Base-by-base conservation (phyloP, 345 rosid species). In the Hirschfeldia incana region DNA sequence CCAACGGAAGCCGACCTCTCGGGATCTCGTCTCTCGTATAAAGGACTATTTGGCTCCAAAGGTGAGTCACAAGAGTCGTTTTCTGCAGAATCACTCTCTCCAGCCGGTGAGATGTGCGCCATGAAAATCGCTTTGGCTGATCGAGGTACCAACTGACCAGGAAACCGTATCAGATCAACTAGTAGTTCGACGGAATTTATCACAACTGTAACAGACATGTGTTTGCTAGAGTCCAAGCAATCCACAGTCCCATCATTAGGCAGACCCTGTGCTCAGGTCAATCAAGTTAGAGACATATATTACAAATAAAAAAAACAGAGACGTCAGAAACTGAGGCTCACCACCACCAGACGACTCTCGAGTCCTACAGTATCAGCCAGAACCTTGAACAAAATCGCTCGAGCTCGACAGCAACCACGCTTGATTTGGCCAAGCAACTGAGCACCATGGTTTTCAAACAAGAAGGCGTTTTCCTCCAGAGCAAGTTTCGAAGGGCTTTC, bases 1-100 rank as follows among this genome's bases (percentile, higher is more conserved):
- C 6, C 5, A 59, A 75, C 34, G 72, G 71, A 70, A 59, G 71
- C 87, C 65, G 37, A 91, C 97, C 94, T 89, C 82, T 91, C 97
- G 80, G 87, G 80, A 79, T 92, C 98, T 75, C 83, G 65, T 84
- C 91, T 86, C 77, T 94, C 97, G 83, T 90, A 92, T 53, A 94
- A 82, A 74, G 98, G 98, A 87, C 98, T 94, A 72, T 96, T 96
- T 72, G 98, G 99, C 87, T 96, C 99, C 58, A 96, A 85, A 10
- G 97, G 99, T 70, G 99, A 93, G 80, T 93, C 99, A 76, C 99
- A 96, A 26, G 98, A 96, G 86, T 96, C 99, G 79, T 96, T 93
- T 86, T 93, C 98, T 34, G 98, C 98, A 73, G 96, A 94, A 84
- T 94, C 98, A 83, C 98, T 94, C 85, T 94, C 98, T 86, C 93